Conservation (phyloP, 2,329 filamentous ascomycete genomes). For the Fusarium armeniacum region DNA sequence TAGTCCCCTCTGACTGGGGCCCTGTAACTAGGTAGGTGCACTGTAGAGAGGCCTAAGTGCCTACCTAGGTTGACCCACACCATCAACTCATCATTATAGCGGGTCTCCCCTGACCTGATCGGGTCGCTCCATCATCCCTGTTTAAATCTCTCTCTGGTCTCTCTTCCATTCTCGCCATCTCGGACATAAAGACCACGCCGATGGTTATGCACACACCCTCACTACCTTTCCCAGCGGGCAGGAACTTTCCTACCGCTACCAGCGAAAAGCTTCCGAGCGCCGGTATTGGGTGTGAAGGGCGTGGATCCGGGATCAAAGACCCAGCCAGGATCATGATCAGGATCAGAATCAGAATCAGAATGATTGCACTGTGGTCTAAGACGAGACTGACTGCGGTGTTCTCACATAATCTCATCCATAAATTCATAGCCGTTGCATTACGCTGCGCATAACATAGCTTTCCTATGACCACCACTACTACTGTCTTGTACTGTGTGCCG, state of each 20-base stretch:
- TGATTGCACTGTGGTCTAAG: background rate
- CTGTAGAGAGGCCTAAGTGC: background rate
- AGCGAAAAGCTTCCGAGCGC: slow-evolving; percentile 48
- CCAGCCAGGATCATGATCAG: slow-evolving; percentile 9
- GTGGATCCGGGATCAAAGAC: slow-evolving; percentile 24
- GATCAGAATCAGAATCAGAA: slow-evolving; percentile 11
- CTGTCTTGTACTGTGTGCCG: slow-evolving; percentile 1
- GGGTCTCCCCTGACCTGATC: slow-evolving; percentile 19
- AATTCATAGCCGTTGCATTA: slow-evolving; percentile 34
- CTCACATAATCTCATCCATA: slow-evolving; percentile 49
- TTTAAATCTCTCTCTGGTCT: slow-evolving; percentile 4
- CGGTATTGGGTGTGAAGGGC: slow-evolving; percentile 8
- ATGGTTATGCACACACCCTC: slow-evolving; percentile 47
- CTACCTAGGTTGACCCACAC: slow-evolving; percentile 7
- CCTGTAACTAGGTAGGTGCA: slow-evolving; percentile 1
- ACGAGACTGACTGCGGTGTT: slow-evolving; percentile 16
- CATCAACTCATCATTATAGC: slow-evolving; percentile 30
- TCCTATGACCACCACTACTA: slow-evolving; percentile 15
- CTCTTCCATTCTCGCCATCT: slow-evolving; percentile 50
- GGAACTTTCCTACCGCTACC: slow-evolving; percentile 39
- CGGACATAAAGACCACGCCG: slow-evolving; percentile 60
- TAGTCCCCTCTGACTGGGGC: background rate
- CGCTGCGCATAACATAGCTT: slow-evolving; percentile 44
- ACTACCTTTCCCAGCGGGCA: slow-evolving; percentile 15
- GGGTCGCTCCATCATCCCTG: slow-evolving; percentile 41